Base-by-base conservation (phyloP, 768 basidiomycete genomes). In the Hygrocybe coccinea region DNA sequence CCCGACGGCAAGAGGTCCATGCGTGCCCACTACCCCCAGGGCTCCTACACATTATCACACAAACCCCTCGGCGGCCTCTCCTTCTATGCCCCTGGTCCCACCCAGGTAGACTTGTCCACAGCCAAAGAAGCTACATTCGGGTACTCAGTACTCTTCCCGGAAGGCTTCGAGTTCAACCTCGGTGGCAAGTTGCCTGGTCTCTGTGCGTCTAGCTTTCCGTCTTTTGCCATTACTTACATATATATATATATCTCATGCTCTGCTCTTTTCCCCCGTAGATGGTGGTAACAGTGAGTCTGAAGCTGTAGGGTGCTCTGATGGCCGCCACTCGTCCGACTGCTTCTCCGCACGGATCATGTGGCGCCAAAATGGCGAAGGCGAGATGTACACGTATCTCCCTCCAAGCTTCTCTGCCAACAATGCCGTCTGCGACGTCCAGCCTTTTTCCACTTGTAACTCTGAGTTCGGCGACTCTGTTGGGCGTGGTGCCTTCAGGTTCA, bases 171-270 rank as follows among this genome's bases (percentile, higher is more conserved):
- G n/a, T 88, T 79, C 70, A 74, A 81, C 59, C 76, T 76, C 61
- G 86, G 87, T 55, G 87, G 87, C 43, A 89, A 87, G 67, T 75
- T 89, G 22, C 87, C 86, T 17, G 87, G 86, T 60, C 67, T 88
- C 60, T 87, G 84, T 85, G 62, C 61, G 80, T 75, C n/a, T 24
- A 41, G 11, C 24, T 29, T 52, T 24, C n/a, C 52, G 29, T 50
- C n/a, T 37, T 58, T 50, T 48, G 38, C 48, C 5, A 39, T 49
- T 14, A 15, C 25, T 35, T 44, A 50, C 52, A 37, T 45, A 39
- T 45, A 19, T 25, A 51, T 24, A 52, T 50, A 14, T 19, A 3
- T 14, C 3, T 19, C 19, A 14, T 11, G 39, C 14, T 52, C 36
- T 45, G 39, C 59, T 35, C 53, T 17, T 24, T 56, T 57, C 55